Conservation (phyloP, 495 filamentous ascomycete genomes). For the Aspergillus ostianus region DNA sequence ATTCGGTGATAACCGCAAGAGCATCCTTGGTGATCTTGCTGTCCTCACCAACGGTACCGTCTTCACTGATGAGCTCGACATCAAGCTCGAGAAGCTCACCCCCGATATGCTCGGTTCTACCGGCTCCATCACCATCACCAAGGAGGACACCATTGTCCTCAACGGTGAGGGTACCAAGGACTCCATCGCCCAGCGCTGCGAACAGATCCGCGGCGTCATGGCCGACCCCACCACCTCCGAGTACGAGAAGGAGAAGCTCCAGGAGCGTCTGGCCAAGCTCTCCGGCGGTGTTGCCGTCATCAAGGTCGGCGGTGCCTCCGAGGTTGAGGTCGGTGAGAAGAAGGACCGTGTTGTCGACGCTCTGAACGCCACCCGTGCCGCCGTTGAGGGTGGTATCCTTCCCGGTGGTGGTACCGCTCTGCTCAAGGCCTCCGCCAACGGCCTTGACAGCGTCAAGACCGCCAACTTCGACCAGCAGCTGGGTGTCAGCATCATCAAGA, state of each 20-base stretch:
- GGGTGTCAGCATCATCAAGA: conserved; percentile 95
- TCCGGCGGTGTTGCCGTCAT: conserved; percentile 99
- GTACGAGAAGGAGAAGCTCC: conserved; percentile 99
- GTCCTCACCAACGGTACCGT: conserved; percentile 95
- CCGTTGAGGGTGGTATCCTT: conserved; percentile 97
- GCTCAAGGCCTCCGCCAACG: conserved; percentile 92
- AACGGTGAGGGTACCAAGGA: conserved; percentile 98
- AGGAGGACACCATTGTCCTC: conserved; percentile 98
- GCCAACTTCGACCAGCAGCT: conserved; percentile 99
- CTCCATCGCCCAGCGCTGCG: conserved; percentile 87
- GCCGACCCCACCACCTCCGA: conserved; percentile 88
- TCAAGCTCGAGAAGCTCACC: conserved; percentile 98
- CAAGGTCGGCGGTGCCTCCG: conserved; percentile 95
- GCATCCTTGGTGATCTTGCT: conserved; percentile 92
- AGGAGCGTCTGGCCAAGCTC: conserved; percentile 98
- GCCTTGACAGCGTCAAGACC: conserved; percentile 74
- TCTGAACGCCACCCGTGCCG: conserved; percentile 95
- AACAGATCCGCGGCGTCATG: conserved; percentile 98
- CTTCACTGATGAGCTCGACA: conserved; percentile 96
- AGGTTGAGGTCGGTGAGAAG: conserved; percentile 99
- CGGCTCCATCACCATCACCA: conserved; percentile 98
- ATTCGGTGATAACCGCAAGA: conserved; percentile 99
- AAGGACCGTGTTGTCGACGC: conserved; percentile 99
- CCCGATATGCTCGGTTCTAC: conserved; percentile 94
- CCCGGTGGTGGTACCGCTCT: conserved; percentile 97